Percentiles rank a stretch among this genome's conserved stretches.
Conservation (phyloP, 192 early-diverging fungal species). For the Rhizoclosmatium globosum region DNA sequence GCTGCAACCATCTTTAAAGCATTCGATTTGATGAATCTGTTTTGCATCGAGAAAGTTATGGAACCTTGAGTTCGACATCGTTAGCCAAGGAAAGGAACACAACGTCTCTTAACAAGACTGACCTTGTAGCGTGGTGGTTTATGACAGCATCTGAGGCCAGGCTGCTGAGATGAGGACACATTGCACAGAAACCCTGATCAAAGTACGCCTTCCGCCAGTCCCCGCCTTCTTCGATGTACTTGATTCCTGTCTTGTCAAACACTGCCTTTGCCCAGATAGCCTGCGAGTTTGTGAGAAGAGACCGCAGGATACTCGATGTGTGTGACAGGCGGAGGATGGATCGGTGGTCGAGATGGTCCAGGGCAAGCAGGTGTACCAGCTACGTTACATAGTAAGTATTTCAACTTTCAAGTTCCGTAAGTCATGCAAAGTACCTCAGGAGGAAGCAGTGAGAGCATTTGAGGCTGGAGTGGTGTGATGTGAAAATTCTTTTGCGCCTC, state of each 20-base stretch:
- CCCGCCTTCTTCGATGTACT: background rate
- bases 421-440: background rate
- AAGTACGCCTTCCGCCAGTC: constrained; percentile 2
- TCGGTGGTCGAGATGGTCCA: background rate
- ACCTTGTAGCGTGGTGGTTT: background rate
- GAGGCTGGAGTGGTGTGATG: background rate
- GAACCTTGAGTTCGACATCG: too few species aligned
- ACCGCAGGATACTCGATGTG: background rate
- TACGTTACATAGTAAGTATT: background rate
- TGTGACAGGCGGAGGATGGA: background rate
- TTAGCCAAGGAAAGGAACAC: too few species aligned
- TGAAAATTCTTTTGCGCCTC: too few species aligned
- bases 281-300: background rate
- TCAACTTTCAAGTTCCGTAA: too few species aligned
- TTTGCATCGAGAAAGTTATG: too few species aligned
- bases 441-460: background rate
- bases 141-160: background rate
- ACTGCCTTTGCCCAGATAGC: background rate
- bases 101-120: background rate
- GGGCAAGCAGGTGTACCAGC: background rate
- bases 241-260: background rate
- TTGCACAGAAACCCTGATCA: background rate
- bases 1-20: background rate
- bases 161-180: background rate
- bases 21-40: too few species aligned